A percentile compares a stretch with the other conserved stretches of the same genome.
These are phyloP conservation scores for Lactifluus echinatus DNA, from an alignment of 768 basidiomycete species.

Conservation along the genomic window DNA sequence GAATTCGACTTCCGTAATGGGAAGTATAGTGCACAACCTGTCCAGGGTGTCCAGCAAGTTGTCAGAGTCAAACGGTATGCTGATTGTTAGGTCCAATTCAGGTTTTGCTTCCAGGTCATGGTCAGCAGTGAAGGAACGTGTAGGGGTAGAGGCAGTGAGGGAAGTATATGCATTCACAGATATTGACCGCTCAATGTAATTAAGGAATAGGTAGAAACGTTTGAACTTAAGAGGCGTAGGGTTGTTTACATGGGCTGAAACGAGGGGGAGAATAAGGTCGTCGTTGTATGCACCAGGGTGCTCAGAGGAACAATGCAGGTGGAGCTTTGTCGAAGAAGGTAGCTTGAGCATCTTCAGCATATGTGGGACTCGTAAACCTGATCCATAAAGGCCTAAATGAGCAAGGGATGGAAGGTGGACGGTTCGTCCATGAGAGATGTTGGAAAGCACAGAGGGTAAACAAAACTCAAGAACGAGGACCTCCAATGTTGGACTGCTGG, in stretches of 20 bases:
- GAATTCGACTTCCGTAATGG: not conserved
- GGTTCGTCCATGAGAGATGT: not conserved
- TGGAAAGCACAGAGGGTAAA: not conserved
- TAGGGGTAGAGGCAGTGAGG: not conserved
- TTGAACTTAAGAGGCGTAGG: not conserved
- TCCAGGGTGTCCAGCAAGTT: not conserved
- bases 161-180: not conserved
- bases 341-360: not conserved
- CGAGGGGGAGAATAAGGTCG: not conserved
- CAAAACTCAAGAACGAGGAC: not conserved
- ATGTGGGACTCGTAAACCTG: not conserved
- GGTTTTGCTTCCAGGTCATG: not conserved
- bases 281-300: not conserved
- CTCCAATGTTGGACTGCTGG: not conserved
- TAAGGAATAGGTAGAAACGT: not conserved
- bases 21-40: not conserved
- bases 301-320: not conserved
- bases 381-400: not conserved
- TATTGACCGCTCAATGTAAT: not conserved
- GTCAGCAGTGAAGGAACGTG: not conserved
- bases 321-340: not conserved
- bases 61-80: not conserved
- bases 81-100: not conserved
- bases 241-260: not conserved
- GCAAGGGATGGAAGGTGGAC: constrained; percentile 7